Conservation (phyloP, 768 basidiomycete species). For the Hypholoma fasciculare region DNA sequence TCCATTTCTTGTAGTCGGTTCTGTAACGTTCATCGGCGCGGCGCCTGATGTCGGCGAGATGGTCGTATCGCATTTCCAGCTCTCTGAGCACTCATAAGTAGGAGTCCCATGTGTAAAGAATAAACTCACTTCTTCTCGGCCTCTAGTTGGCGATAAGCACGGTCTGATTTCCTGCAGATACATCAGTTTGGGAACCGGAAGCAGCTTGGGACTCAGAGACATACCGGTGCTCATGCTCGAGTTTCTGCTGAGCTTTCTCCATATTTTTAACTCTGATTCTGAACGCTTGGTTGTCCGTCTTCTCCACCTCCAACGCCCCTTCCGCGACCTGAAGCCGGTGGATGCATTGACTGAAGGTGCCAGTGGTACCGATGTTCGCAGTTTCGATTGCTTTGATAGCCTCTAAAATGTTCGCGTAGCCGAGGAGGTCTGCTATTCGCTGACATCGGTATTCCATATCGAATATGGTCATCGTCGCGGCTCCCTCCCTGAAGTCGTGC, state of each 20-base stretch:
- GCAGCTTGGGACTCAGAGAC: background rate
- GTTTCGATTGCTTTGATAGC: slow-evolving; percentile 41
- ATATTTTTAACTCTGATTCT: slow-evolving; percentile 18
- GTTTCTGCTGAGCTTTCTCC: slow-evolving; percentile 24
- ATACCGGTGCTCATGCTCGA: slow-evolving; percentile 15
- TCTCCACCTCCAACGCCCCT: slow-evolving; percentile 21
- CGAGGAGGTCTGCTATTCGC: slow-evolving; percentile 41
- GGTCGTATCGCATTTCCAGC: slow-evolving; percentile 44
- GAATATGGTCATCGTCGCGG: slow-evolving; percentile 32
- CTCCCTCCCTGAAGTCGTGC: slow-evolving; percentile 25
- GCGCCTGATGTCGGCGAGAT: slow-evolving; percentile 41
- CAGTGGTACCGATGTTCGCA: slow-evolving; percentile 28
- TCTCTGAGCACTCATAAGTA: slow-evolving; percentile 10
- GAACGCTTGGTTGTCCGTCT: slow-evolving; percentile 23
- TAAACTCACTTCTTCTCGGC: background rate
- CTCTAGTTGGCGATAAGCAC: background rate
- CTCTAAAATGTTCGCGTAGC: slow-evolving; percentile 42
- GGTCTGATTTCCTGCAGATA: background rate
- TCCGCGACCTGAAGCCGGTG: slow-evolving; percentile 34
- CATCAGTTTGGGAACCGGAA: background rate
- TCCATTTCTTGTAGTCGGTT: slow-evolving; percentile 55
- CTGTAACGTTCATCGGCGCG: slow-evolving; percentile 49
- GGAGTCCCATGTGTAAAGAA: background rate
- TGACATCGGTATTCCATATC: slow-evolving; percentile 35
- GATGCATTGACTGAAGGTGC: slow-evolving; percentile 37